phyloP scores from a whole-genome alignment of 768 basidiomycete genomes.

The Tricholoma saponaceum region DNA sequence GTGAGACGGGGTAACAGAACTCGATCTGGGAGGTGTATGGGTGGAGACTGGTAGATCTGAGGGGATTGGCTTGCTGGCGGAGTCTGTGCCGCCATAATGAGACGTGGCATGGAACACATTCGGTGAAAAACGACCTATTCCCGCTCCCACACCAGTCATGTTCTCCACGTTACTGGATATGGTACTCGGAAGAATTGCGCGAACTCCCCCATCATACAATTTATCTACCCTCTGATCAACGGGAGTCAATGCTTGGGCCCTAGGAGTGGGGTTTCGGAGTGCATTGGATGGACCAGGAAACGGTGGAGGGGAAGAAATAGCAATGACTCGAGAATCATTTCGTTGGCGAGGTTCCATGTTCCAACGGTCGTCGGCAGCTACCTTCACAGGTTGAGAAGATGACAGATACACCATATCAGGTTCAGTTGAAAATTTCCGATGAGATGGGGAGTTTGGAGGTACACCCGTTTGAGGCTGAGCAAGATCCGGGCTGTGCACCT shows the following conservation, averaged over 20 bases:
- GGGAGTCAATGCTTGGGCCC: slow-evolving; percentile 60
- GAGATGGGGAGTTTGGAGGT: slow-evolving; percentile 16
- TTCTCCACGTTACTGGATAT: slow-evolving; percentile 49
- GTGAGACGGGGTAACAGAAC: slow-evolving; percentile 4
- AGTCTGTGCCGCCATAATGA: slow-evolving; percentile 16
- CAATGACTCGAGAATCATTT: neutral
- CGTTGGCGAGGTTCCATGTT: slow-evolving; percentile 7
- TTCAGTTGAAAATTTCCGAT: slow-evolving; percentile 35
- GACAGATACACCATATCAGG: slow-evolving; percentile 15
- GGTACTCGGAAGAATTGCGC: slow-evolving; percentile 49
- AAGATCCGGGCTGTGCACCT: slow-evolving; percentile 12
- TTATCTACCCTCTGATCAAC: slow-evolving; percentile 40
- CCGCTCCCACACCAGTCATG: slow-evolving; percentile 63
- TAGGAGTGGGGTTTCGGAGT: slow-evolving; percentile 60
- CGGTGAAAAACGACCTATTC: slow-evolving; percentile 19
- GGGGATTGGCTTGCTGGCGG: neutral
- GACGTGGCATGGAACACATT: slow-evolving; percentile 31
- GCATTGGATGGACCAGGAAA: slow-evolving; percentile 19
- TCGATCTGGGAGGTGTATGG: slow-evolving; percentile 2
- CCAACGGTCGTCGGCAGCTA: slow-evolving; percentile 22
- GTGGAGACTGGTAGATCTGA: neutral
- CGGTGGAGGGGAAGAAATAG: neutral
- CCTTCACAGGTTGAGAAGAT: slow-evolving; percentile 27
- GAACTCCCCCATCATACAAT: slow-evolving; percentile 22
- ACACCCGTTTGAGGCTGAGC: slow-evolving; percentile 7